Conservation (phyloP, 805 yeast genomes). For the Metschnikowia vanudenii region DNA sequence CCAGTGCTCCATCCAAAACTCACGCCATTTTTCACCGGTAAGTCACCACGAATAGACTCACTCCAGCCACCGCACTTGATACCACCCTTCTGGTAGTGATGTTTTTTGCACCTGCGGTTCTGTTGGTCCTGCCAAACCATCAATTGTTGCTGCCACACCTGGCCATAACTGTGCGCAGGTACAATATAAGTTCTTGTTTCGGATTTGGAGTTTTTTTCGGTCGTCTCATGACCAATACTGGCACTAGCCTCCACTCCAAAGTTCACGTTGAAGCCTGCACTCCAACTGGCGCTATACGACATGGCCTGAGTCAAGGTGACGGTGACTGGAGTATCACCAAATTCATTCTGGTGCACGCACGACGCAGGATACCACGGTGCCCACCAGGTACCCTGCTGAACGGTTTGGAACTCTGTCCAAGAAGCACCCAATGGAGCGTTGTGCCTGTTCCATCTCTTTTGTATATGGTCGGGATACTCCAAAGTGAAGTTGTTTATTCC, state of each 20-base stretch:
- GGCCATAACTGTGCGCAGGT: conserved; percentile 6
- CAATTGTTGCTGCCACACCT: conserved; percentile 5
- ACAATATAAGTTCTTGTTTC: not conserved
- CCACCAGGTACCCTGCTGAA: conserved; percentile 3
- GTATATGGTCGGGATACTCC: not conserved
- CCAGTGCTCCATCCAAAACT: conserved; percentile 9
- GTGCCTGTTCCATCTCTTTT: conserved; percentile 1
- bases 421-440: conserved; percentile 3
- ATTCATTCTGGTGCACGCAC: conserved; percentile 5
- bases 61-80: conserved; percentile 8
- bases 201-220: not conserved
- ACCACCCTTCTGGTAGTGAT: not conserved
- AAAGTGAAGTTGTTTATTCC: not conserved
- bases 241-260: not conserved
- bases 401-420: conserved; percentile 2
- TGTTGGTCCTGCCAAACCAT: conserved; percentile 3
- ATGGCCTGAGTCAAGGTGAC: not conserved
- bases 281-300: not conserved
- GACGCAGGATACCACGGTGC: conserved; percentile 10
- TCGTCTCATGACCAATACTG: not conserved
- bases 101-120: not conserved
- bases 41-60: not conserved
- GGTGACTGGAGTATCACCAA: conserved; percentile 1
- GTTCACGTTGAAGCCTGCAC: not conserved
- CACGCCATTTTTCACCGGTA: conserved; percentile 7